Percentiles rank a stretch among this genome's conserved stretches.
Evolutionary conservation across 108 stramenopile genomes (phyloP).

Genomic region (Thalassiosira profunda): DNA sequence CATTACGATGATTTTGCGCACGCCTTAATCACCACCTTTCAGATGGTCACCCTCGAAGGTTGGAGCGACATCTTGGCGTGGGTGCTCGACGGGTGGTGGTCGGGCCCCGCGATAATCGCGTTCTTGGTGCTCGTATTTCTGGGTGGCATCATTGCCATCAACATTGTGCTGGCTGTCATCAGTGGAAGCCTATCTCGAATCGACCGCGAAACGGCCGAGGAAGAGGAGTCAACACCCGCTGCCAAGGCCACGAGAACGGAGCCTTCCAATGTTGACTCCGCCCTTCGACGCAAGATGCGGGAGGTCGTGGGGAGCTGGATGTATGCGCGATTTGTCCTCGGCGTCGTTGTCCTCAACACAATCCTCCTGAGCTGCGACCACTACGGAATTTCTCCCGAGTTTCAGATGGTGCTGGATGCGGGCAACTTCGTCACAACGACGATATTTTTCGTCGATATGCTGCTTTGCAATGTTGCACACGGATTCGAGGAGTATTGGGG

Average conservation of each 20-base stretch:
- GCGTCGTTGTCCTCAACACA: constrained; percentile 71
- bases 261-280: not conserved
- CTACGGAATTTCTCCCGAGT: constrained; percentile 47
- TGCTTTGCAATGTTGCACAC: constrained; percentile 16
- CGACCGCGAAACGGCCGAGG: constrained; percentile 36
- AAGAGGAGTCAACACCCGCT: constrained; percentile 16
- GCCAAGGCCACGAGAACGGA: too few relatives aligned
- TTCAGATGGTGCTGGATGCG: constrained; percentile 29
- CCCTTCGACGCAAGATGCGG: not conserved
- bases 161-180: constrained; percentile 80
- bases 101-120: constrained; percentile 23
- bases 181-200: constrained; percentile 38
- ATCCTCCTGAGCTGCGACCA: constrained; percentile 67
- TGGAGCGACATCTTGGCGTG: constrained; percentile 70
- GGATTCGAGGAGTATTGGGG: constrained; percentile 28
- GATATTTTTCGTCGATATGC: constrained; percentile 70
- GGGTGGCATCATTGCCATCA: constrained; percentile 70
- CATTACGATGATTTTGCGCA: constrained; percentile 58
- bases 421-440: constrained; percentile 61
- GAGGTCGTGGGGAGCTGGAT: constrained; percentile 12
- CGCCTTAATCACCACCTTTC: constrained; percentile 69
- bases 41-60: constrained; percentile 79
- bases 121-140: constrained; percentile 62
- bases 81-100: constrained; percentile 39
- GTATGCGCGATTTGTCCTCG: constrained; percentile 38